phyloP scores from a whole-genome alignment of 148 eudicot species.

The Pouteria glomerata region DNA sequence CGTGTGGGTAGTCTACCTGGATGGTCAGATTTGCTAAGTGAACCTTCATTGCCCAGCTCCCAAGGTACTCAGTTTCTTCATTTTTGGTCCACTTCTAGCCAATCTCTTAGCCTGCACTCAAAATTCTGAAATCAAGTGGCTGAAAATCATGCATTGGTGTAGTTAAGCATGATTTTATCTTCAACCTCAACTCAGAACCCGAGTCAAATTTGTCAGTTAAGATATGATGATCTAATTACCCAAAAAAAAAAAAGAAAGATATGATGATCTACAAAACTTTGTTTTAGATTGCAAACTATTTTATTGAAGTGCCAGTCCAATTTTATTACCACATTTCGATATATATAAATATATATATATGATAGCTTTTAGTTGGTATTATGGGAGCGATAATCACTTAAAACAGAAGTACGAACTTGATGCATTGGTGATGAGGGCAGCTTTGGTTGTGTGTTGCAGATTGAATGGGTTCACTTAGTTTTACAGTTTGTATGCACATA shows the following conservation, averaged over 20 bases:
- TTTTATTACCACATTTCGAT: neutral
- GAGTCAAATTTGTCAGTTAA: neutral
- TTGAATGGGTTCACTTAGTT: too few relatives aligned
- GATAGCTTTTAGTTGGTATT: too few relatives aligned
- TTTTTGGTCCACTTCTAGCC: neutral
- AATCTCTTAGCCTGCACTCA: neutral
- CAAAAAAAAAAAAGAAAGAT: too few relatives aligned
- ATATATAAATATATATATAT: too few relatives aligned
- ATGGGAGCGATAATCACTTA: too few relatives aligned
- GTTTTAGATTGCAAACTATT: neutral
- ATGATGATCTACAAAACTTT: neutral
- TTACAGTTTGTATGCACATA: neutral
- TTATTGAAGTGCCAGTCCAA: neutral
- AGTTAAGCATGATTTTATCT: neutral
- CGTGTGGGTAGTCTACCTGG: constrained; percentile 30
- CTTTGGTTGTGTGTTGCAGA: too few relatives aligned
- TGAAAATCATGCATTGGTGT: neutral
- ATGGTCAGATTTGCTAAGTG: constrained; percentile 52
- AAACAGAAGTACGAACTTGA: neutral
- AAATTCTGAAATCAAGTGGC: neutral
- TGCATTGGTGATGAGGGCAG: too few relatives aligned
- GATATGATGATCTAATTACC: too few relatives aligned
- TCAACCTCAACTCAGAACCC: neutral
- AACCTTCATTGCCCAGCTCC: constrained; percentile 42
- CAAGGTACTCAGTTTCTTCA: constrained; percentile 31